Base-by-base conservation (phyloP, 2,329 filamentous ascomycete species). In the Penicillium hordei region DNA sequence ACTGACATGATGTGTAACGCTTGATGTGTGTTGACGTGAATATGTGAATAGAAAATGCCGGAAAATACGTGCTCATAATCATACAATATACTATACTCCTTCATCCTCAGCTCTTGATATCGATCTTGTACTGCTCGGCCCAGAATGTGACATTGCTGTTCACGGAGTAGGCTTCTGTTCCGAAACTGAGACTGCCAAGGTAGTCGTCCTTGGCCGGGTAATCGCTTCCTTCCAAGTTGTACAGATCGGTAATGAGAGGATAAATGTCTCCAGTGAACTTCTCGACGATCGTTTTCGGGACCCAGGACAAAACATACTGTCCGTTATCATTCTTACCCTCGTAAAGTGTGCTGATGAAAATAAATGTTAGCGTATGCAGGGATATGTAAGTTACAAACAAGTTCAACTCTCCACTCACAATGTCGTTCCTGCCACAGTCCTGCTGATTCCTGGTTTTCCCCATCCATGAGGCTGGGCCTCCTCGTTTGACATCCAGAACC, bases 271-370 rank as follows among this genome's bases (percentile, higher is more conserved):
- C 81, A 12, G 70, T 69, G 62, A 84, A 83, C 17, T 69, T 70
- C 49, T 77, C 70, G 0, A 74, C 69, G 0, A 74, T 68, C 2
- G 63, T 54, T 0, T 67, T 51, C 0, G 80, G 68, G 25, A 81
- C 68, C 81, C 82, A 85, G 2, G 82, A 82, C 59, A 83, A 64
- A 45, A 84, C 82, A 34, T 72, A 74, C 63, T 83, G 81, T 12
- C 68, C 62, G 23, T 70, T 39, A 27, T 65, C 60, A 68, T 82
- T 81, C 31, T 74, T 34, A n/a, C 52, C 65, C 4, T 39, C 45
- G 50, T 60, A 68, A 10, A 68, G 60, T 4, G 48, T 38, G 48
- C 65, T 68, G 29, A 17, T 46, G 13, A 33, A 12, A 23, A 21
- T n/a, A 17, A 1, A 29, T n/a, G 46, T 63, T 51, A 62, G 60